Conservation (phyloP, 768 basidiomycete genomes). For the Phallus indusiatus region DNA sequence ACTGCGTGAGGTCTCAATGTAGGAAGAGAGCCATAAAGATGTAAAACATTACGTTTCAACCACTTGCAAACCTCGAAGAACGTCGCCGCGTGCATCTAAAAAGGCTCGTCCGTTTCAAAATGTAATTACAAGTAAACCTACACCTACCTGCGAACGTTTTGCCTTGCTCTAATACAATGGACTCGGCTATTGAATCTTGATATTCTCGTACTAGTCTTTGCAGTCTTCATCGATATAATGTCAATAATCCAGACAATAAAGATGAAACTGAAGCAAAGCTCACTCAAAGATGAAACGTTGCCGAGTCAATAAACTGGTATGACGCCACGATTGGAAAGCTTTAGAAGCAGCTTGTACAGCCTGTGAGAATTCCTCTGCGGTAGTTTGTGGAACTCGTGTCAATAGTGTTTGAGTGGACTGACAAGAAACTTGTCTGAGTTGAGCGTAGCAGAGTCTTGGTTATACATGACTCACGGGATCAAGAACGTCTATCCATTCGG, state of each 20-base stretch:
- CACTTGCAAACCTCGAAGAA: slow-evolving; percentile 86
- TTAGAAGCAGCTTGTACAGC: slow-evolving; percentile 77
- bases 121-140: background rate
- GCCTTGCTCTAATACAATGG: slow-evolving; percentile 92
- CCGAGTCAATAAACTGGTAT: slow-evolving; percentile 72
- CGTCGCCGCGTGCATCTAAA: slow-evolving; percentile 87
- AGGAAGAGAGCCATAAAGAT: background rate
- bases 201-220: slow-evolving; percentile 82
- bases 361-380: slow-evolving; percentile 65
- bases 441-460: background rate
- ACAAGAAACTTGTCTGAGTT: background rate
- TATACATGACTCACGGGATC: slow-evolving; percentile 64
- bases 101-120: background rate
- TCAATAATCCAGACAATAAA: background rate
- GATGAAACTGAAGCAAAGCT: slow-evolving; percentile 19
- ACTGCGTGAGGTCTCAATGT: background rate
- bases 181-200: slow-evolving; percentile 74
- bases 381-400: slow-evolving; percentile 85
- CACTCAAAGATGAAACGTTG: slow-evolving; percentile 88
- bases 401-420: slow-evolving; percentile 89
- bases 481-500: slow-evolving; percentile 75
- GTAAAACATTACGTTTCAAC: slow-evolving; percentile 43
- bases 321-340: slow-evolving; percentile 86
- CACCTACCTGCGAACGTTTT: slow-evolving; percentile 75
- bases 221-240: slow-evolving; percentile 39